These are phyloP conservation scores for Corynespora cassiicola DNA, from an alignment of 2,329 filamentous ascomycete species.

Conservation along the genomic window DNA sequence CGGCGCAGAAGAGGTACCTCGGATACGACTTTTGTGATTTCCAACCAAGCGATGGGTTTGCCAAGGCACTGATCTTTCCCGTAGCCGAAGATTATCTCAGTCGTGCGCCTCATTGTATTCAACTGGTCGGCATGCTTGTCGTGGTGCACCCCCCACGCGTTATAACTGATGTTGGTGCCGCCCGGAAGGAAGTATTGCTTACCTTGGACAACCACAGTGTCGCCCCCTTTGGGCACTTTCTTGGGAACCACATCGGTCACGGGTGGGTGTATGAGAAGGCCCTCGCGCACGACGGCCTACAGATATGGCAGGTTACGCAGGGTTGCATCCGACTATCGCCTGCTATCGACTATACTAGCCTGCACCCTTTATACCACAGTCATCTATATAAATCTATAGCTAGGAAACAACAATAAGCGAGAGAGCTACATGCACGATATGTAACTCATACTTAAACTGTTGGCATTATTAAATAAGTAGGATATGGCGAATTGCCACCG, in stretches of 20 bases:
- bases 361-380: no score
- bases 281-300: conserved; percentile 54
- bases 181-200: conserved; percentile 31
- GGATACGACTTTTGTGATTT: conserved; percentile 45
- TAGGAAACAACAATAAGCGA: no score
- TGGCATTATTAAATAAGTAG: no score
- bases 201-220: conserved; percentile 25
- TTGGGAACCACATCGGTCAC: conserved; percentile 33
- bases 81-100: conserved; percentile 39
- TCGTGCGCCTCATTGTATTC: conserved; percentile 29
- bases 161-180: conserved; percentile 33
- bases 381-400: no score
- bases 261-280: conserved; percentile 50
- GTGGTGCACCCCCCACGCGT: conserved; percentile 23
- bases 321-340: conserved; percentile 53
- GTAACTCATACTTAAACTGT: no score
- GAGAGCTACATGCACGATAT: no score
- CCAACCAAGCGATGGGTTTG: conserved; percentile 37
- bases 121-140: conserved; percentile 46
- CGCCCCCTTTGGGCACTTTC: conserved; percentile 32
- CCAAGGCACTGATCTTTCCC: conserved; percentile 41
- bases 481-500: no score
- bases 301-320: conserved; percentile 49
- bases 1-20: conserved; percentile 43
- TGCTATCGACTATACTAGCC: no score